These are phyloP conservation scores for Xylaria sp. DNA, from an alignment of 2,329 filamentous ascomycete species.

Conservation along the genomic window DNA sequence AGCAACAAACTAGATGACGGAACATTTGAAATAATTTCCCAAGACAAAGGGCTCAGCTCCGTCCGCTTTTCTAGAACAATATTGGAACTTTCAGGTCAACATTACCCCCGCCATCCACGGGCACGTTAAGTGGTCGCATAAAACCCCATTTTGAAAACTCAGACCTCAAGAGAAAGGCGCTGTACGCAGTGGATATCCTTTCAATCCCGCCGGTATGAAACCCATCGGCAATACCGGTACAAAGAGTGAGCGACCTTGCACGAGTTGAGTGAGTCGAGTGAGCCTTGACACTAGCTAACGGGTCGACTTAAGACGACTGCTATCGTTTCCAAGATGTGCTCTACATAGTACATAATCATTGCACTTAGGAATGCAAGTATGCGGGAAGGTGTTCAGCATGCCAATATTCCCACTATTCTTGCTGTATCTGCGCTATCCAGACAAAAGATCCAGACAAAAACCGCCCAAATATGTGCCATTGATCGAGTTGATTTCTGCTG, in stretches of 20 bases:
- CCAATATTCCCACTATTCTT: not conserved
- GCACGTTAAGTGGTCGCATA: slow-evolving; percentile 25
- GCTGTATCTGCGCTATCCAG: not conserved
- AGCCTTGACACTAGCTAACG: no score
- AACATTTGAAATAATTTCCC: slow-evolving; percentile 22
- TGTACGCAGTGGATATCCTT: no score
- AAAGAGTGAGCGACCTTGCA: no score
- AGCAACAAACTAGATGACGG: not conserved
- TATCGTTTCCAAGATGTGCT: no score
- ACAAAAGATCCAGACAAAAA: no score
- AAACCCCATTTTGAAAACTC: not conserved
- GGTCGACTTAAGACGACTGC: no score
- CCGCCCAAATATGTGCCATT: not conserved
- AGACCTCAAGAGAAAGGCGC: not conserved
- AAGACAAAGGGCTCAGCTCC: slow-evolving; percentile 1
- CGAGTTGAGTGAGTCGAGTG: no score
- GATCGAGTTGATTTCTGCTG: not conserved
- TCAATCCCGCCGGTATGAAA: not conserved
- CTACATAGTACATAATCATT: no score
- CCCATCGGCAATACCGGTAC: slow-evolving; percentile 8
- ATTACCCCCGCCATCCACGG: slow-evolving; percentile 4
- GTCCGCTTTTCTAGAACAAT: slow-evolving; percentile 18
- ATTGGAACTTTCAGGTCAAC: slow-evolving; percentile 7
- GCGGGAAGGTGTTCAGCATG: no score
- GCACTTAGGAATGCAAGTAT: no score